These are phyloP conservation scores for Colletotrichum endophyticum DNA, from an alignment of 2,329 filamentous ascomycete genomes.

Conservation along the genomic window DNA sequence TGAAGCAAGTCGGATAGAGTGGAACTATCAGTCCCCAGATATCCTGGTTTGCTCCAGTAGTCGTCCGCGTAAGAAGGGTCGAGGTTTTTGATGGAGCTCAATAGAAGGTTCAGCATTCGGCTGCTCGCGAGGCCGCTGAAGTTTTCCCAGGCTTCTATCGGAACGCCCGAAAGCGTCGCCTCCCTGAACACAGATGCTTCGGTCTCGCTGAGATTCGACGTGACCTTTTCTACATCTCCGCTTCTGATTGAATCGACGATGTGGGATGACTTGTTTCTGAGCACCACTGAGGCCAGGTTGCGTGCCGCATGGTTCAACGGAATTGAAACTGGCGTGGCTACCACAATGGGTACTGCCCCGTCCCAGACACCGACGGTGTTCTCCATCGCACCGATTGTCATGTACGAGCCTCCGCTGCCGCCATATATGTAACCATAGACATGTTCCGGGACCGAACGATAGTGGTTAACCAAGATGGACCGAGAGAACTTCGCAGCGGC, in stretches of 20 bases:
- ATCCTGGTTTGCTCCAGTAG: slow-evolving; percentile 22
- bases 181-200: slow-evolving; percentile 1
- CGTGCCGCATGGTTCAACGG: slow-evolving; percentile 19
- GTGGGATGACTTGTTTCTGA: background rate
- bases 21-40: slow-evolving; percentile 14
- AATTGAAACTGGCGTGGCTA: slow-evolving; percentile 19
- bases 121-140: background rate
- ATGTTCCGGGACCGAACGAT: background rate
- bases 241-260: slow-evolving; percentile 7
- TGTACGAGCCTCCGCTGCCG: slow-evolving; percentile 25
- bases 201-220: background rate
- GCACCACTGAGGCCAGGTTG: background rate
- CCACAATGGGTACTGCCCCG: slow-evolving; percentile 22
- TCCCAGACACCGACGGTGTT: slow-evolving; percentile 26
- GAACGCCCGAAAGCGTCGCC: background rate
- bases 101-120: background rate
- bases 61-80: slow-evolving; percentile 22
- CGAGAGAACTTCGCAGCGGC: slow-evolving; percentile 23
- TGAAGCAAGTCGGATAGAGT: slow-evolving; percentile 9
- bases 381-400: slow-evolving; percentile 23
- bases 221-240: background rate
- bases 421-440: slow-evolving; percentile 27
- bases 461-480: slow-evolving; percentile 16
- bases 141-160: slow-evolving; percentile 8
- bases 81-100: background rate